Conservation (phyloP, 495 filamentous ascomycete species). For the Podospora tetraspora region DNA sequence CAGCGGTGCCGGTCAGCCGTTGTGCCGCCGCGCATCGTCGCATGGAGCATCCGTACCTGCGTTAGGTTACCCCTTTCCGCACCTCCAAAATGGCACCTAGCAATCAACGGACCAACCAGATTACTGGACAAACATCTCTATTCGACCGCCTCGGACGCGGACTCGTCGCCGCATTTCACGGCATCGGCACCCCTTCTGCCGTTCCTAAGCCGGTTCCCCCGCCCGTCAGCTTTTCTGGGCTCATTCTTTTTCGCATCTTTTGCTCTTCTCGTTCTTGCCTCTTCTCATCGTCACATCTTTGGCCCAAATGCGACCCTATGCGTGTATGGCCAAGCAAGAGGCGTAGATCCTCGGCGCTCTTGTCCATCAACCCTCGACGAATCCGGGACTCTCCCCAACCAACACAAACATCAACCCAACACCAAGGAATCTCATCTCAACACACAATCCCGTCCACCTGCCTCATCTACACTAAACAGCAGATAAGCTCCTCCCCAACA, state of each 20-base stretch:
- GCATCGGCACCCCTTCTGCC: not conserved
- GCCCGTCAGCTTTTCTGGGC: not conserved
- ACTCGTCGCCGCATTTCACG: not conserved
- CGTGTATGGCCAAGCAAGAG: not conserved
- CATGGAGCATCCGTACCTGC: not conserved
- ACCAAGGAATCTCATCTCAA: not conserved
- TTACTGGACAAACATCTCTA: not conserved
- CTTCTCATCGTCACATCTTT: not conserved
- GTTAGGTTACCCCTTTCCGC: not conserved
- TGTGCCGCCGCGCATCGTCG: not conserved
- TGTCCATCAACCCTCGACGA: not conserved
- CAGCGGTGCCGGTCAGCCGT: not conserved
- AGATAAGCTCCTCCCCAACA: conserved; percentile 17
- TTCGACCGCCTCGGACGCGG: not conserved
- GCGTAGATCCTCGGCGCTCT: not conserved
- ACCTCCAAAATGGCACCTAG: not conserved
- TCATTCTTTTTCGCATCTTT: not conserved
- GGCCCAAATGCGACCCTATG: not conserved
- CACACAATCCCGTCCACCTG: not conserved
- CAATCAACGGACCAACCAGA: not conserved
- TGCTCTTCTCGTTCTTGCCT: not conserved
- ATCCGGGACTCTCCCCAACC: not conserved
- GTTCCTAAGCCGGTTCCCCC: no score
- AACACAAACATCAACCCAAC: not conserved
- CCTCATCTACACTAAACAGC: conserved; percentile 9